phyloP scores from a whole-genome alignment of 306 rosid species.

The Cucumis melo region DNA sequence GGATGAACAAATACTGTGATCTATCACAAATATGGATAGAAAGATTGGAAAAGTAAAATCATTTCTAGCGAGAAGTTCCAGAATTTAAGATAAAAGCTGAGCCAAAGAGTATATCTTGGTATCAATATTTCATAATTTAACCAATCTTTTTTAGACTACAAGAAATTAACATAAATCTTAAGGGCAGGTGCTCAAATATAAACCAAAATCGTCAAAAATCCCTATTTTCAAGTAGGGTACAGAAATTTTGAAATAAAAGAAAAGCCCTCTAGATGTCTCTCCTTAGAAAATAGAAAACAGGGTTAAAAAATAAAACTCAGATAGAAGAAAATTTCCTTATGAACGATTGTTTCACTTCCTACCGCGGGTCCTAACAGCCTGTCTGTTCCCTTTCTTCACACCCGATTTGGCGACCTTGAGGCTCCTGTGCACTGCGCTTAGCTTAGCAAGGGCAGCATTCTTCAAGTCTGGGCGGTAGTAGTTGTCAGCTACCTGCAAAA shows the following conservation, averaged over 20 bases:
- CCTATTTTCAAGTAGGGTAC: neutral
- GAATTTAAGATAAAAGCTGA: neutral
- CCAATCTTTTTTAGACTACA: neutral
- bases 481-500: slow-evolving; percentile 39
- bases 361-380: slow-evolving; percentile 24
- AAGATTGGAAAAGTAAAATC: no score
- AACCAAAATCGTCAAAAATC: neutral
- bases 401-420: slow-evolving; percentile 65
- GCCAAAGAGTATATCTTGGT: neutral
- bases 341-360: slow-evolving; percentile 21
- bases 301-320: neutral
- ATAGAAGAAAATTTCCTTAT: neutral
- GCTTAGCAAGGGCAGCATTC: slow-evolving; percentile 65
- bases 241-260: neutral
- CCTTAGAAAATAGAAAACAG: neutral
- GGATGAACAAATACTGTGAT: no score
- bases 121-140: neutral
- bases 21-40: no score
- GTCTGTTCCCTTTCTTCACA: slow-evolving; percentile 76
- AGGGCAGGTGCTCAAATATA: neutral
- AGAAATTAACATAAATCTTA: neutral
- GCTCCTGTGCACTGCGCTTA: slow-evolving; percentile 62
- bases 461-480: slow-evolving; percentile 64
- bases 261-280: neutral
- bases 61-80: no score